These are phyloP conservation scores for Neurospora sp. DNA, from an alignment of 495 filamentous ascomycete species.

Conservation along the genomic window DNA sequence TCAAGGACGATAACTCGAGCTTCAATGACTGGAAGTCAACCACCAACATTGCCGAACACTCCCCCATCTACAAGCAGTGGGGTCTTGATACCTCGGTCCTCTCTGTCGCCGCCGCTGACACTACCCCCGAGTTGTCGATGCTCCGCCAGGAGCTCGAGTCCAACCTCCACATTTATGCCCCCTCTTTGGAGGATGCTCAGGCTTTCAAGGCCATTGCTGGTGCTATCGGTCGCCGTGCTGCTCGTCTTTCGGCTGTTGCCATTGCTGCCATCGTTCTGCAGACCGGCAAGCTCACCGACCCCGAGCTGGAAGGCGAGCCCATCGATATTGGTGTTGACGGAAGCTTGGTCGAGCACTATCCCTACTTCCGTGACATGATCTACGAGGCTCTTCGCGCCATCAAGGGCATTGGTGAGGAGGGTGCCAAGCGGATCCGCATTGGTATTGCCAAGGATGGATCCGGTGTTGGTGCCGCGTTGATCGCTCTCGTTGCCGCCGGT, in stretches of 20 bases:
- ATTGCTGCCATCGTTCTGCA: conserved; percentile 72
- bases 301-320: conserved; percentile 41
- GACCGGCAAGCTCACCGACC: conserved; percentile 52
- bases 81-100: conserved; percentile 82
- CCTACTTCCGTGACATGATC: conserved; percentile 71
- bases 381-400: conserved; percentile 61
- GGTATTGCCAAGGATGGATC: conserved; percentile 91
- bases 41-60: conserved; percentile 53
- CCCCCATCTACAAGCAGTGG: conserved; percentile 69
- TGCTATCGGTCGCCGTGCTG: conserved; percentile 80
- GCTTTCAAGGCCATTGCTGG: conserved; percentile 70
- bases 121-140: conserved; percentile 46
- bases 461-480: conserved; percentile 85
- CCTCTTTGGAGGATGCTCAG: conserved; percentile 66
- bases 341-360: conserved; percentile 84
- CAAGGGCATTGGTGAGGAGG: conserved; percentile 57
- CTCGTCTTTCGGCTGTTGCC: conserved; percentile 78
- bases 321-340: conserved; percentile 90
- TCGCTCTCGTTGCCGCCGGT: conserved; percentile 60
- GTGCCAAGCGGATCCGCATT: conserved; percentile 74
- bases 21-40: conserved; percentile 56
- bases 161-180: conserved; percentile 58
- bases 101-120: conserved; percentile 70
- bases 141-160: conserved; percentile 69
- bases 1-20: conserved; percentile 56